Evolutionary conservation across 495 filamentous ascomycete species (phyloP), one percentile per base, ranked within the genome.

Genomic region (Parmelia sp.): DNA sequence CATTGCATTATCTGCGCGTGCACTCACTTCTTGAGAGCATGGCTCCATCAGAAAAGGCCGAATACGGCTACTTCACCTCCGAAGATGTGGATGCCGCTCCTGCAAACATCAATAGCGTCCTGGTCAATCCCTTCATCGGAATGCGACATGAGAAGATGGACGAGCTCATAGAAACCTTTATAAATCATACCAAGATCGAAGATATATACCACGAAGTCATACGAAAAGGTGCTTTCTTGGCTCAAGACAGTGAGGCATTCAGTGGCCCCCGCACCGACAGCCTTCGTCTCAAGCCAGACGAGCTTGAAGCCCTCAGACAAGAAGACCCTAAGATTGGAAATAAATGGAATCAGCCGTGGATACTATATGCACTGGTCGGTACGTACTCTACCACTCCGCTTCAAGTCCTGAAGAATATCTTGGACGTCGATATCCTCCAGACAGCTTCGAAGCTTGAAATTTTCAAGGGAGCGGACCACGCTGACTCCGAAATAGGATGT

Each of bases 341-440:
- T 61, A 81, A 81, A 63, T 87, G 85, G 84, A 72, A 75, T 31
- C 79, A 84, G 57, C 83, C 84, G 37, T 78, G 71, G 73, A 69
- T 72, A 66, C 75, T 87, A 1, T 87, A 85, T 70, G 83, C 81
- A 65, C 74, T 86, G 33, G 78, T 65, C 37, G 65, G 60, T 29
- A 55, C 15, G 51, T 55, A 55, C 17, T 33, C 11, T 21, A 0
- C 25, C 8, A 33, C 6, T 55, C 15, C 29, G 7, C 17, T 33
- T 19, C 51, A 2, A 33, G 27, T 4, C 51, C 10, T 23, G 51
- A 19, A 7, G 33, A 5, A 40, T 17, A 23, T 29, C 45, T 31
- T 17, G 27, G 49, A 1, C 3, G 49, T 31, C 12, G 27, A 14
- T 19, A 31, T 14, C 6, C 27, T 19, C 31, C 3, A 31, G 27